Percentiles rank a stretch among this genome's conserved stretches.
Conservation (phyloP, 768 basidiomycete genomes). For the Naganishia vishniacii region DNA sequence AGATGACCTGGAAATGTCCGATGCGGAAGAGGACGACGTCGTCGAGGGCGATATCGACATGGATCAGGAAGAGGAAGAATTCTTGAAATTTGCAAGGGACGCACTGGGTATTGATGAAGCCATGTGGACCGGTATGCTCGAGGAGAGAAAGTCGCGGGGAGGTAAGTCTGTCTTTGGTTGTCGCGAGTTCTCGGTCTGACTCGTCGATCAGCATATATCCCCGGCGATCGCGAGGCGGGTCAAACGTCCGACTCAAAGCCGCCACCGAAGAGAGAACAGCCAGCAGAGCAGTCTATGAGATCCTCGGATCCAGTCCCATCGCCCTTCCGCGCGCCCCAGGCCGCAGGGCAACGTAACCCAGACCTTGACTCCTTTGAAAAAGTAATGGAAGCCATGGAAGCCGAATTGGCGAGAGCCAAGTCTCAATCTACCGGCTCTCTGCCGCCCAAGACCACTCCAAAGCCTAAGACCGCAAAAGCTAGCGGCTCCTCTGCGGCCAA, state of each 20-base stretch:
- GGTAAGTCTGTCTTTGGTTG: conserved; percentile 57
- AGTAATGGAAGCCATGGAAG: conserved; percentile 94
- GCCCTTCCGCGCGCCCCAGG: not conserved
- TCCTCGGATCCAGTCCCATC: no score
- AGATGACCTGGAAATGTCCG: conserved; percentile 31
- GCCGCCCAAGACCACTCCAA: conserved; percentile 1
- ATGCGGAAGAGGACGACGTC: conserved; percentile 62
- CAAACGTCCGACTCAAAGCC: no score
- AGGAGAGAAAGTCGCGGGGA: conserved; percentile 69
- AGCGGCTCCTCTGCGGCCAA: conserved; percentile 22
- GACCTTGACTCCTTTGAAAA: conserved; percentile 87
- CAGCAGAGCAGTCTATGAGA: no score
- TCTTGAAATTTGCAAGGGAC: conserved; percentile 88
- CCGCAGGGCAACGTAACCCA: conserved; percentile 53
- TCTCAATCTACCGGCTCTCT: conserved; percentile 1
- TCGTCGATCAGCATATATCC: conserved; percentile 33
- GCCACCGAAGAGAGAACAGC: no score
- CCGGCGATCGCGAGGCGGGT: no score
- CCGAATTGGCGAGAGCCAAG: conserved; percentile 56
- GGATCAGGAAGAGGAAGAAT: conserved; percentile 88
- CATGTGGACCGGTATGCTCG: conserved; percentile 83
- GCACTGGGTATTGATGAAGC: conserved; percentile 79
- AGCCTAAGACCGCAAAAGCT: not conserved
- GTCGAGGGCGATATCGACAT: conserved; percentile 62
- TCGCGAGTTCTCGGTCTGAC: not conserved